phyloP scores from a whole-genome alignment of 2,329 filamentous ascomycete genomes.

The Penicillium brasilianum region DNA sequence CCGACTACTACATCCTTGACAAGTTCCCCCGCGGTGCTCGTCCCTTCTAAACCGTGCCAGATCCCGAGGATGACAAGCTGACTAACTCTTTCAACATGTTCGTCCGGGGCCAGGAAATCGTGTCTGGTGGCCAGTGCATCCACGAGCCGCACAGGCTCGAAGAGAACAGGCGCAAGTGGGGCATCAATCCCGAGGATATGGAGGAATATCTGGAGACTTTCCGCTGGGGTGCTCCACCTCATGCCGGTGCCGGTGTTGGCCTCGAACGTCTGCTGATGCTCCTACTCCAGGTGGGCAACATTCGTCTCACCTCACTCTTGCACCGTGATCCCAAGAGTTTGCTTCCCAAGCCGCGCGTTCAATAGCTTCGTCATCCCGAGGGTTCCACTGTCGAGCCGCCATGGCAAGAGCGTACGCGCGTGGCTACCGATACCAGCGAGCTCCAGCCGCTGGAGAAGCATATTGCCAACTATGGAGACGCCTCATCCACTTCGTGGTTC shows the following conservation, averaged over 20 bases:
- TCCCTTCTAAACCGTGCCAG: constrained; percentile 90
- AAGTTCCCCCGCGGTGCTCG: constrained; percentile 85
- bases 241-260: constrained; percentile 88
- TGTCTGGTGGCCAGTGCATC: constrained; percentile 91
- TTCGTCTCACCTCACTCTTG: constrained; percentile 85
- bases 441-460: constrained; percentile 81
- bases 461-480: constrained; percentile 93
- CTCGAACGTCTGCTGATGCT: constrained; percentile 88
- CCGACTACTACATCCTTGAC: constrained; percentile 93
- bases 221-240: constrained; percentile 84
- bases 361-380: constrained; percentile 80
- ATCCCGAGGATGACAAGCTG: constrained; percentile 70
- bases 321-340: constrained; percentile 87
- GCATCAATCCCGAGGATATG: constrained; percentile 79
- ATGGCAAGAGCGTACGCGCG: constrained; percentile 56
- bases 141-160: constrained; percentile 77
- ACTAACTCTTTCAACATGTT: constrained; percentile 98
- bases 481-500: constrained; percentile 91
- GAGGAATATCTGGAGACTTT: constrained; percentile 90
- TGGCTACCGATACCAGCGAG: constrained; percentile 55
- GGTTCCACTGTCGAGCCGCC: constrained; percentile 77
- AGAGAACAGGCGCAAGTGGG: constrained; percentile 74
- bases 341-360: constrained; percentile 67
- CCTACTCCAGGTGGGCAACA: constrained; percentile 83
- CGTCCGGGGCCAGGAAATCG: constrained; percentile 88